Evolutionary conservation across 2,329 filamentous ascomycete species (phyloP).

Genomic region (Fusarium austroafricanum): DNA sequence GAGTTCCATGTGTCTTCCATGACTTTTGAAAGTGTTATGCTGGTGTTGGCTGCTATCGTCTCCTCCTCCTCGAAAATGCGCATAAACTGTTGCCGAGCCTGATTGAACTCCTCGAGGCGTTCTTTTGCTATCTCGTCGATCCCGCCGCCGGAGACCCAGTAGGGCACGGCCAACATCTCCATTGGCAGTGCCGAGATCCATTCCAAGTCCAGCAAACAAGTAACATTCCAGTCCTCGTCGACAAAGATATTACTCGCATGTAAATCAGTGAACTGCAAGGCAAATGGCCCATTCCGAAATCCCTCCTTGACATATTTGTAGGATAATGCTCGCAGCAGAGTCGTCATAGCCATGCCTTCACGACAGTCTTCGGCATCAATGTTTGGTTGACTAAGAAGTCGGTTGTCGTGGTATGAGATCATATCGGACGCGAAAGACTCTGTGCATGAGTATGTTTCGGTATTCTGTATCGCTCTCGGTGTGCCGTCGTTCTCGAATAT

Average conservation of each 20-base stretch:
- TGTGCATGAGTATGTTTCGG: constrained; percentile 47
- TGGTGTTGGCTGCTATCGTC: not conserved
- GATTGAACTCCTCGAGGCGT: not conserved
- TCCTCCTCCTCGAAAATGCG: constrained; percentile 6
- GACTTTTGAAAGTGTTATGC: not conserved
- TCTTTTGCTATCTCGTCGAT: constrained; percentile 1
- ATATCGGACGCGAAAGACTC: constrained; percentile 29
- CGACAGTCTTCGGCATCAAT: not conserved
- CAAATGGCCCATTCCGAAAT: not conserved
- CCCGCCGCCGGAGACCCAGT: constrained; percentile 3
- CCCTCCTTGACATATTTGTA: not conserved
- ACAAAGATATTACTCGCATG: constrained; percentile 8
- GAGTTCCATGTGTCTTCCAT: constrained; percentile 10
- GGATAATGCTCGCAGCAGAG: not conserved
- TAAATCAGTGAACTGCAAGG: constrained; percentile 8
- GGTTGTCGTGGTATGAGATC: not conserved
- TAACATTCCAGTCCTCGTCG: constrained; percentile 5
- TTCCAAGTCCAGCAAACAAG: constrained; percentile 6
- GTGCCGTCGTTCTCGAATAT: constrained; percentile 52
- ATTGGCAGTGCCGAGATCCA: constrained; percentile 4
- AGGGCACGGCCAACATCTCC: constrained; percentile 9
- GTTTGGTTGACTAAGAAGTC: not conserved
- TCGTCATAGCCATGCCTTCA: not conserved
- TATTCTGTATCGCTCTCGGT: constrained; percentile 44
- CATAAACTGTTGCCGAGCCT: constrained; percentile 1